Conservation (phyloP, 2,329 filamentous ascomycete species). For the Fusarium nurragi region DNA sequence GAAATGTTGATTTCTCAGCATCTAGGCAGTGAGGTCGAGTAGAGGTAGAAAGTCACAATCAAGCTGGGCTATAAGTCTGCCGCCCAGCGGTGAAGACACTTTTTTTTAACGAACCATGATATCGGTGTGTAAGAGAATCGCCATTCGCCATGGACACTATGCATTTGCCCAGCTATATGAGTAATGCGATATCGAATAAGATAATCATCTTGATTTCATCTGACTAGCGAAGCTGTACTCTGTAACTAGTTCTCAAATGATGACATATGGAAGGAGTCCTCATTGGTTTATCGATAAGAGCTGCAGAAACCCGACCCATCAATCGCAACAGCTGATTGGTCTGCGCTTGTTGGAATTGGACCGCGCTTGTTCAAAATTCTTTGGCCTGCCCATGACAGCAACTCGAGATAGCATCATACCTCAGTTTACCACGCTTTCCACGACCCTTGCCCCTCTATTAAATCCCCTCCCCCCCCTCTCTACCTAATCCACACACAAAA, state of each 20-base stretch:
- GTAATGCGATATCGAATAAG: neutral
- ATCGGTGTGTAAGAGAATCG: neutral
- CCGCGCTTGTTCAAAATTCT: conserved; percentile 39
- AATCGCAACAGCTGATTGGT: conserved; percentile 15
- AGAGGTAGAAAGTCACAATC: neutral
- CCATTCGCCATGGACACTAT: neutral
- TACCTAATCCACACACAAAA: conserved; percentile 49
- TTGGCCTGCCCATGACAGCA: conserved; percentile 20
- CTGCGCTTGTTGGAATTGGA: conserved; percentile 16
- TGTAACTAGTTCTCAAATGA: neutral
- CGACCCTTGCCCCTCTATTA: conserved; percentile 6
- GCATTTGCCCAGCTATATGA: neutral
- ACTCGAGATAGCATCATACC: conserved; percentile 44
- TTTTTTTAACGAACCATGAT: neutral
- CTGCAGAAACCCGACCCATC: conserved; percentile 46
- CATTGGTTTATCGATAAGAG: conserved; percentile 42
- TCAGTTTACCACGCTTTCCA: conserved; percentile 10
- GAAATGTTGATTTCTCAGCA: neutral
- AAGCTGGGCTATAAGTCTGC: neutral
- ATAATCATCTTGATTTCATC: neutral
- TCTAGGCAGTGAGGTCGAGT: neutral
- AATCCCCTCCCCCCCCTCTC: conserved; percentile 2
- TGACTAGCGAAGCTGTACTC: neutral
- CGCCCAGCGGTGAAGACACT: neutral
- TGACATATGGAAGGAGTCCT: conserved; percentile 6